Evolutionary conservation across 1,284 basidiomycete species (phyloP), one percentile per base, ranked within the genome.

Genomic region (Rhodotorula sp.): DNA sequence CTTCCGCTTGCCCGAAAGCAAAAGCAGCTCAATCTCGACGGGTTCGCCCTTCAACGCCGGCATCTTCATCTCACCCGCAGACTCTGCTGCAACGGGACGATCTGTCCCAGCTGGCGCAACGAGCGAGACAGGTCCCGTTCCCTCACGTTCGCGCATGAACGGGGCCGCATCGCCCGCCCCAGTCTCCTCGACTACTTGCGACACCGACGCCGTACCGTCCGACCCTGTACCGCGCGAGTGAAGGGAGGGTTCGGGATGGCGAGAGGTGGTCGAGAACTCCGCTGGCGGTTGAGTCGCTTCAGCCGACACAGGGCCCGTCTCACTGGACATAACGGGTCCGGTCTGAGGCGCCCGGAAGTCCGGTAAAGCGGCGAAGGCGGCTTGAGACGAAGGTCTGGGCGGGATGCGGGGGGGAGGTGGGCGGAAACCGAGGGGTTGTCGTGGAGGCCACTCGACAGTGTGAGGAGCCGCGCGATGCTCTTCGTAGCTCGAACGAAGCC

Each of bases 1-100:
- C 46, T 20, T 60, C 18, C 70, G 31, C 44, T 53, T 34, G 10
- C 70, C 70, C 22, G 51, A 55, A 16, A 63, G 30, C 10, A 69
- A 48, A 4, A 71, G 54, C 0, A 65, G 55, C 37, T 71, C 64
- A 28, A 71, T 28, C 31, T 37, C 44, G 40, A 65, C 28, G 1
- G 46, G 40, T 9, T 37, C 28, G 0, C 37, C 62, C 5, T 47
- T 22, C 13, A 7, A 6, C 1, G 6, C 22, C 40, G 40, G 40
- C 16, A 7, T 44, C 40, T 13, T 13, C 46, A 10, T 13, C 5
- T 44, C 24, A n/a, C 28, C 18, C 16, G 28, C 44, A 30, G 56
- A 15, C 31, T 20, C 46, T n/a, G 59, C 30, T 28, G 20, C 24
- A 20, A 46, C 20, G 16, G 20, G 22, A 24, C 22, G 47, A 24